Conservation (phyloP, 2,329 filamentous ascomycete genomes). For the Aureobasidium sp. region DNA sequence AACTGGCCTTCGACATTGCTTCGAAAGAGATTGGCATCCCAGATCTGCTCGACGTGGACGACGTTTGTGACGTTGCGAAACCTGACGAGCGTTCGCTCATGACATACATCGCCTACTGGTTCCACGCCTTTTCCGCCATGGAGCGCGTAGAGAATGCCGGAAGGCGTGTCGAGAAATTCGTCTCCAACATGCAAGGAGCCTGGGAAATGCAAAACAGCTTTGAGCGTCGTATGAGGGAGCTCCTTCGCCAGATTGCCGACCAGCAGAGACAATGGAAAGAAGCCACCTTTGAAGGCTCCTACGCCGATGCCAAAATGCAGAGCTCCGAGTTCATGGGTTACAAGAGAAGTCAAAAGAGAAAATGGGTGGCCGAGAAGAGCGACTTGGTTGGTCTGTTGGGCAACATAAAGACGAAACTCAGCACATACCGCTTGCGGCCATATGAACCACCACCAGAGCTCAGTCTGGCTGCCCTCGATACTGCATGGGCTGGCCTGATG, state of each 20-base stretch:
- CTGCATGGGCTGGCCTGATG: constrained; percentile 72
- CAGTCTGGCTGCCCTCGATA: constrained; percentile 72
- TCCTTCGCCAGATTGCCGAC: constrained; percentile 65
- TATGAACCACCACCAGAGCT: constrained; percentile 86
- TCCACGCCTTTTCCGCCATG: constrained; percentile 98
- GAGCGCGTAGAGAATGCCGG: constrained; percentile 97
- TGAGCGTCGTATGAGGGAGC: constrained; percentile 79
- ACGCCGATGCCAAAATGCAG: constrained; percentile 84
- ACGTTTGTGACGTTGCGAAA: constrained; percentile 93
- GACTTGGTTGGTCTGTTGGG: constrained; percentile 87
- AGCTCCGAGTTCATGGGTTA: constrained; percentile 75
- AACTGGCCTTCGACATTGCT: constrained; percentile 93
- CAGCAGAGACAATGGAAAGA: constrained; percentile 72
- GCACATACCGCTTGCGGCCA: constrained; percentile 82
- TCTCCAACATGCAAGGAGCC: constrained; percentile 96
- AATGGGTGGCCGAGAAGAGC: constrained; percentile 97
- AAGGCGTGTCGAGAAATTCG: constrained; percentile 93
- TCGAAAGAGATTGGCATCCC: constrained; percentile 95
- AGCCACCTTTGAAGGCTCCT: constrained; percentile 82
- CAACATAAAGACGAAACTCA: constrained; percentile 98
- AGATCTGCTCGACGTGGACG: constrained; percentile 90
- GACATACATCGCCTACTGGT: constrained; percentile 99
- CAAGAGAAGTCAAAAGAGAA: constrained; percentile 82
- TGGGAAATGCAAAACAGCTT: constrained; percentile 99
- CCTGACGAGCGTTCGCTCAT: constrained; percentile 95